These are phyloP conservation scores for Artemisia argyi DNA, from an alignment of 129 eudicot genomes.

Conservation along the genomic window DNA sequence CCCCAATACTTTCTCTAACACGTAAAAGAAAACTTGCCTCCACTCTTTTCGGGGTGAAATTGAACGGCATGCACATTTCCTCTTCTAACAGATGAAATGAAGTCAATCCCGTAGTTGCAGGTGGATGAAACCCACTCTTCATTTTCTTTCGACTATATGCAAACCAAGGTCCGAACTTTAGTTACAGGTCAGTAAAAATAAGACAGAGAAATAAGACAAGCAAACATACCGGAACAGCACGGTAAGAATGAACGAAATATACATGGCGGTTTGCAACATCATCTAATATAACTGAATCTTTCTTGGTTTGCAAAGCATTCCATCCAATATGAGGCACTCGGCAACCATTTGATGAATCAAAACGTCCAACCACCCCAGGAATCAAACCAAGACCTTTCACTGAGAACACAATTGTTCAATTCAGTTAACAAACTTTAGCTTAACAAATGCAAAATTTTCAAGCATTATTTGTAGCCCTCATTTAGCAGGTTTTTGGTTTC, in stretches of 20 bases:
- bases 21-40: constrained; percentile 49
- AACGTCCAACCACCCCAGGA: constrained; percentile 97
- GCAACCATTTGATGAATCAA: constrained; percentile 75
- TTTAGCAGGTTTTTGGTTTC: background rate
- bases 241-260: constrained; percentile 94
- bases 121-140: constrained; percentile 89
- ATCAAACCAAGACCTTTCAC: constrained; percentile 96
- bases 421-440: constrained; percentile 12
- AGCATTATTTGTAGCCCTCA: background rate
- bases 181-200: background rate
- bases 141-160: constrained; percentile 68
- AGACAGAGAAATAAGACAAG: constrained; percentile 7
- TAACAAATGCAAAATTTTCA: background rate
- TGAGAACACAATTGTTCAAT: constrained; percentile 28
- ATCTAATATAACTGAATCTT: constrained; percentile 73
- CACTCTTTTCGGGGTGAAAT: constrained; percentile 99
- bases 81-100: constrained; percentile 81
- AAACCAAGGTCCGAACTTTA: background rate
- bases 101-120: constrained; percentile 76
- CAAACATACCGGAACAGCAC: constrained; percentile 78
- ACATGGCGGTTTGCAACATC: constrained; percentile 79
- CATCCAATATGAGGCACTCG: constrained; percentile 98
- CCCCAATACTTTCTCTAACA: background rate
- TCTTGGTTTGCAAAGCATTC: constrained; percentile 70
- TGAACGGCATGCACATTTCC: constrained; percentile 97